phyloP scores from a whole-genome alignment of 1,284 basidiomycete genomes.

The Lentinula novae-zelandiae region DNA sequence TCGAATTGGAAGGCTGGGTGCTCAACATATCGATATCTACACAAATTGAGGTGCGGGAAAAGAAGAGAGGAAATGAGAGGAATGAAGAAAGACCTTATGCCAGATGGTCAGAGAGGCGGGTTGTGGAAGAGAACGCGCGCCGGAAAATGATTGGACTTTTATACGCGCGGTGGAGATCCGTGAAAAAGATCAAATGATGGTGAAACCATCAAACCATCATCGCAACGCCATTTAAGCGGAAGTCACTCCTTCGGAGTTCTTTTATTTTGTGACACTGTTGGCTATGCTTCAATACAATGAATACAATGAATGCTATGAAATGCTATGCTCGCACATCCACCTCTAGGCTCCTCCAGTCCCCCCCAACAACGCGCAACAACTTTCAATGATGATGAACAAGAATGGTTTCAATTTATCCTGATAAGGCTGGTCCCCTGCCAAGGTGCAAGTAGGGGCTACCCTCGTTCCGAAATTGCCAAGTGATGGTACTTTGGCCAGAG shows the following conservation, averaged over 20 bases:
- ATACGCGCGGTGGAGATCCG: background rate
- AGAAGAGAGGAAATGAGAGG: conserved; percentile 4
- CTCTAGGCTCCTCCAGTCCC: no score
- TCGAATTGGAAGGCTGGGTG: conserved; percentile 8
- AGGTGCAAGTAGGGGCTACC: background rate
- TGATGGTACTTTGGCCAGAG: conserved; percentile 61
- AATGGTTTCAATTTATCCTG: background rate
- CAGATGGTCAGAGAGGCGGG: conserved; percentile 5
- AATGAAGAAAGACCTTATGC: conserved; percentile 6
- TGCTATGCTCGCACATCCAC: no score
- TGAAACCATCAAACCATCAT: conserved; percentile 10
- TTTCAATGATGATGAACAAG: background rate
- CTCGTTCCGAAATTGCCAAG: conserved; percentile 36
- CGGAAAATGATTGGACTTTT: background rate
- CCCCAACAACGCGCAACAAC: background rate
- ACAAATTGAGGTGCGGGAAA: background rate
- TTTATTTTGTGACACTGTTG: background rate
- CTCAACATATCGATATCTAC: conserved; percentile 12
- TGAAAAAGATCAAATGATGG: conserved; percentile 3
- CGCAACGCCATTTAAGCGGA: conserved; percentile 5
- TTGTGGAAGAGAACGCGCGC: conserved; percentile 2
- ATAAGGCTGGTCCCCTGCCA: no score
- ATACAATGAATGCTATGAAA: background rate
- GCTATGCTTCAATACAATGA: background rate
- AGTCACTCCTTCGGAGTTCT: background rate